These are phyloP conservation scores for Aspergillus persii DNA, from an alignment of 2,329 filamentous ascomycete genomes.

Conservation along the genomic window DNA sequence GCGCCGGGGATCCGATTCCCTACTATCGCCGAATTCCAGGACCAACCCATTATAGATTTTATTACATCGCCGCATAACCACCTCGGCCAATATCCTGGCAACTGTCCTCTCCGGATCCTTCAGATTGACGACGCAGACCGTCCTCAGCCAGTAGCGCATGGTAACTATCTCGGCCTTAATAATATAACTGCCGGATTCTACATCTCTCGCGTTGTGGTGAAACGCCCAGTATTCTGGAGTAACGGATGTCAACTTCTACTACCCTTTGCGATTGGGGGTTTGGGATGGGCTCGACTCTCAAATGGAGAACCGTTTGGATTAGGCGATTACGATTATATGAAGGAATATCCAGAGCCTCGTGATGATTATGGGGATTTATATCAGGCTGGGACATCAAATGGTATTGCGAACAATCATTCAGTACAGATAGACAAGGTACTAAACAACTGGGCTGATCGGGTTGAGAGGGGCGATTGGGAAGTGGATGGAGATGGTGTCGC, in stretches of 20 bases:
- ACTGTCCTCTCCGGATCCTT: conserved; percentile 10
- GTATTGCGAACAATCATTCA: conserved; percentile 8
- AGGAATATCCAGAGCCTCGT: conserved; percentile 7
- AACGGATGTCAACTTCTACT: conserved; percentile 16
- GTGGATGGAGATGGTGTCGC: conserved; percentile 24
- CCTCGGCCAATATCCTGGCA: conserved; percentile 3
- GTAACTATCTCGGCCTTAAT: background rate
- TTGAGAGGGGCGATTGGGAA: conserved; percentile 27
- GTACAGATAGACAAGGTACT: conserved; percentile 26
- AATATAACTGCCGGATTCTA: conserved; percentile 16
- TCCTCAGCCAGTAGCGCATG: background rate
- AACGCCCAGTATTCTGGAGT: conserved; percentile 6
- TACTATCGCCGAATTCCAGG: conserved; percentile 5
- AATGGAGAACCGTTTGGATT: conserved; percentile 14
- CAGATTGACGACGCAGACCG: conserved; percentile 6
- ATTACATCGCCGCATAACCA: conserved; percentile 2
- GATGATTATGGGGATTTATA: conserved; percentile 11
- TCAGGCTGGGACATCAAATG: conserved; percentile 9
- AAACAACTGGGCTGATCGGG: conserved; percentile 22
- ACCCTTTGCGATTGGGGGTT: conserved; percentile 15
- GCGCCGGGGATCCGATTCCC: conserved; percentile 17
- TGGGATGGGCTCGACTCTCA: conserved; percentile 13
- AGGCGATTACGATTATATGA: background rate
- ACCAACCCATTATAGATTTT: conserved; percentile 13
- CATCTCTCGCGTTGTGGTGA: conserved; percentile 7